Percentiles rank a stretch among this genome's conserved stretches.
Conservation (phyloP, 2,329 filamentous ascomycete species). For the Tricladium varicosporioides region DNA sequence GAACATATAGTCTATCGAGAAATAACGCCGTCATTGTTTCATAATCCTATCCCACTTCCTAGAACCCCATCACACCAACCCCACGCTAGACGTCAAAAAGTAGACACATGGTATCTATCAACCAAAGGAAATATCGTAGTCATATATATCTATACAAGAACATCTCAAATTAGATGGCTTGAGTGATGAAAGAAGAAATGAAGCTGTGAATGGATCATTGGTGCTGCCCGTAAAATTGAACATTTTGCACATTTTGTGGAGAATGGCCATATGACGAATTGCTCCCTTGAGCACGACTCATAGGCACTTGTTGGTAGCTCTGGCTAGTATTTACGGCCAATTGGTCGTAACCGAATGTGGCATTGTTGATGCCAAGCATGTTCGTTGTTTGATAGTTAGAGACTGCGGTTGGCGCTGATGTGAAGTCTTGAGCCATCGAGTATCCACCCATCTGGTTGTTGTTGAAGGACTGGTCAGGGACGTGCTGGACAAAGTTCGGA, state of each 20-base stretch:
- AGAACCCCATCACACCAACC: not conserved
- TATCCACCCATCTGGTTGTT: conserved; percentile 18
- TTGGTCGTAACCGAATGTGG: conserved; percentile 22
- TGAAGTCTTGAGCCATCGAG: conserved; percentile 25
- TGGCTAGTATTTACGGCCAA: conserved; percentile 20
- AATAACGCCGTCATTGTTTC: too few relatives aligned
- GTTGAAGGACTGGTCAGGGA: conserved; percentile 22
- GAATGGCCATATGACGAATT: conserved; percentile 29
- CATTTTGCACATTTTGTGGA: conserved; percentile 22
- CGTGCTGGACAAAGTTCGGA: conserved; percentile 16
- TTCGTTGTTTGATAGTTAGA: conserved; percentile 25
- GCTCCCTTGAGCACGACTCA: conserved; percentile 28
- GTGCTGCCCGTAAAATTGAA: conserved; percentile 22
- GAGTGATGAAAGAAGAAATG: not conserved
- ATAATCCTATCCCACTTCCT: too few relatives aligned
- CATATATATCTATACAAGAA: conserved; percentile 6
- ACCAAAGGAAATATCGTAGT: not conserved
- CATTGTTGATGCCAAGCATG: conserved; percentile 26
- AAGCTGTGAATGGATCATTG: conserved; percentile 12
- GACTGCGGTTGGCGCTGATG: conserved; percentile 23
- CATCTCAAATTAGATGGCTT: not conserved
- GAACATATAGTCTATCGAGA: too few relatives aligned
- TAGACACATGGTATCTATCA: conserved; percentile 28
- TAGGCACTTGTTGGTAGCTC: conserved; percentile 26
- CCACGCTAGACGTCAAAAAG: conserved; percentile 4